These are phyloP conservation scores for Discostella stelligeroides DNA, from an alignment of 108 stramenopile species.

Conservation along the genomic window DNA sequence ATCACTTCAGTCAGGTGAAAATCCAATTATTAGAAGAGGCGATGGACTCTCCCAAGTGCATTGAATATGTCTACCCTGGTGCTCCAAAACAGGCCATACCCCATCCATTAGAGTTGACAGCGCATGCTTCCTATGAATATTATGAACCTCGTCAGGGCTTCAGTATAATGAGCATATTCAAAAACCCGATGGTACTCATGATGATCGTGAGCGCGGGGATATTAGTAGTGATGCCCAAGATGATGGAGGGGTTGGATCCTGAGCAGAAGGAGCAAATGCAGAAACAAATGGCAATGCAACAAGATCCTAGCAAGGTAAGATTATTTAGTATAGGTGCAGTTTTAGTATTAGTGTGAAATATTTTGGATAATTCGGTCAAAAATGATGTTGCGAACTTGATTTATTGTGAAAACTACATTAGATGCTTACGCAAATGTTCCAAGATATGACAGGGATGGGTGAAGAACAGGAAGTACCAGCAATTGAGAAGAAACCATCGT, in stretches of 20 bases:
- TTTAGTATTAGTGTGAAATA: not conserved
- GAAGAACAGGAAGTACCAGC: constrained; percentile 35
- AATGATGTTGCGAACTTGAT: not conserved
- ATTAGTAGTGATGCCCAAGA: constrained; percentile 87
- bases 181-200: constrained; percentile 92
- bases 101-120: constrained; percentile 74
- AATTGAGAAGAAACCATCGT: constrained; percentile 42
- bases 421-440: constrained; percentile 78
- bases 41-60: constrained; percentile 78
- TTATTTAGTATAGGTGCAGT: too few species aligned
- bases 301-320: constrained; percentile 79
- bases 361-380: too few species aligned
- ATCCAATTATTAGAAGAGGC: constrained; percentile 73
- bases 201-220: constrained; percentile 74
- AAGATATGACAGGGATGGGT: constrained; percentile 60
- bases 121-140: constrained; percentile 79
- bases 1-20: constrained; percentile 81
- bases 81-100: constrained; percentile 68
- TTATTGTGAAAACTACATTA: not conserved
- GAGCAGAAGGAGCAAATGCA: constrained; percentile 89
- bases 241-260: constrained; percentile 89
- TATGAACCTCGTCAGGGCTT: constrained; percentile 77
- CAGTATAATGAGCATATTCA: constrained; percentile 67
- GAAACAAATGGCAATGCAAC: constrained; percentile 83
- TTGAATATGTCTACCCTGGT: constrained; percentile 87